Conservation (phyloP, 2,329 filamentous ascomycete genomes). For the Fusarium haematococcum region DNA sequence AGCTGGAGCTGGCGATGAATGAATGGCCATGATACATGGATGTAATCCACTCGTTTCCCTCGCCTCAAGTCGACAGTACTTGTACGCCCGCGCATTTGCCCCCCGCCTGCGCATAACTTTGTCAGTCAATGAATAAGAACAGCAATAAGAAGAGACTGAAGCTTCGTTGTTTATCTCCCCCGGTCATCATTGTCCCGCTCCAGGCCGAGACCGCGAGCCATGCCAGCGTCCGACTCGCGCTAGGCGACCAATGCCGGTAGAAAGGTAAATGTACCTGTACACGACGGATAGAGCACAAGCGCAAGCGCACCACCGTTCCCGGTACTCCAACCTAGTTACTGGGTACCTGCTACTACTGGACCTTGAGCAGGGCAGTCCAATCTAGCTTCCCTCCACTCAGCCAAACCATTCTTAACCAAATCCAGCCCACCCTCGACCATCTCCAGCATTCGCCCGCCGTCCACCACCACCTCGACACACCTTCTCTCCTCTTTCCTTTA, state of each 20-base stretch:
- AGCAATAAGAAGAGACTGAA: neutral
- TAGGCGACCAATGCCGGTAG: slow-evolving; percentile 15
- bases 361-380: neutral
- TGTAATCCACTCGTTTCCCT: neutral
- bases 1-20: neutral
- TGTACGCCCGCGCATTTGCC: neutral
- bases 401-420: slow-evolving; percentile 9
- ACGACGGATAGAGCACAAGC: slow-evolving; percentile 17
- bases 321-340: slow-evolving; percentile 9
- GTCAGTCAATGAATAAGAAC: slow-evolving; percentile 2
- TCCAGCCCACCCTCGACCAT: slow-evolving; percentile 28
- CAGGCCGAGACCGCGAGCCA: slow-evolving; percentile 29
- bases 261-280: slow-evolving; percentile 33
- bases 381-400: slow-evolving; percentile 25
- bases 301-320: slow-evolving; percentile 22
- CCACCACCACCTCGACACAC: slow-evolving; percentile 26
- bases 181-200: slow-evolving; percentile 18
- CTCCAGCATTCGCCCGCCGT: slow-evolving; percentile 37
- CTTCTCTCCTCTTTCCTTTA: slow-evolving; percentile 31
- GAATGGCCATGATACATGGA: neutral
- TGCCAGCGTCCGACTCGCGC: slow-evolving; percentile 21
- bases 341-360: neutral
- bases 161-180: neutral
- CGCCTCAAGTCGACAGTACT: neutral
- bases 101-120: slow-evolving; percentile 6